These are phyloP conservation scores for Asparagopsis taxiformis DNA, from an alignment of 31 red algal genomes.

Conservation along the genomic window DNA sequence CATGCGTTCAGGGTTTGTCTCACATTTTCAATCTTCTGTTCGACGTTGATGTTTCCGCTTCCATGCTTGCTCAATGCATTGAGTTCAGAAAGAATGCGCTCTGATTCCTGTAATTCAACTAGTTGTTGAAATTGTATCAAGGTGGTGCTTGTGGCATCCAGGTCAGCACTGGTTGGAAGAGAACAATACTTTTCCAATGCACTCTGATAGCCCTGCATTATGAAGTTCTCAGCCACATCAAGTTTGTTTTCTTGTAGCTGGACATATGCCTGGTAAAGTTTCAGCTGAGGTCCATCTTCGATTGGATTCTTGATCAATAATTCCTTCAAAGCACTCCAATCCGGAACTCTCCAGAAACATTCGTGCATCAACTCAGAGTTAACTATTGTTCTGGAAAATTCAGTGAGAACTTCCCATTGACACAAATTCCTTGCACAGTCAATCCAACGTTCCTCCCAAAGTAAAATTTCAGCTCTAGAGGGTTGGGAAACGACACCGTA, in stretches of 20 bases:
- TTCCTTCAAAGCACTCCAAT: slow-evolving; percentile 96
- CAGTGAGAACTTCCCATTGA: slow-evolving; percentile 98
- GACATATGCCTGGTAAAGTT: slow-evolving; percentile 86
- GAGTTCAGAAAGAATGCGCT: slow-evolving; percentile 81
- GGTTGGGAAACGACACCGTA: slow-evolving; percentile 7
- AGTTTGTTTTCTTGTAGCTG: slow-evolving; percentile 97
- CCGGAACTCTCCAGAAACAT: slow-evolving; percentile 93
- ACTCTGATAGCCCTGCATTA: slow-evolving; percentile 55
- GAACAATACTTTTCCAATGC: slow-evolving; percentile 65
- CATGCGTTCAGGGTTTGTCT: slow-evolving; percentile 75
- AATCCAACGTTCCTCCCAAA: slow-evolving; percentile 97
- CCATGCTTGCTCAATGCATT: slow-evolving; percentile 71
- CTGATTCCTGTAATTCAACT: slow-evolving; percentile 97
- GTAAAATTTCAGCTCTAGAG: slow-evolving; percentile 39
- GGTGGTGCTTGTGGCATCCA: slow-evolving; percentile 38
- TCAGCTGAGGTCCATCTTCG: slow-evolving; percentile 81
- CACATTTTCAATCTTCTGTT: slow-evolving; percentile 87
- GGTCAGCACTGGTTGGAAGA: slow-evolving; percentile 67
- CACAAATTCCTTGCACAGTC: slow-evolving; percentile 89
- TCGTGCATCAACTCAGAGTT: slow-evolving; percentile 92
- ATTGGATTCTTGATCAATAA: slow-evolving; percentile 81
- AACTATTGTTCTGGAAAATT: slow-evolving; percentile 84
- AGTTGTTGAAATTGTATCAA: slow-evolving; percentile 91
- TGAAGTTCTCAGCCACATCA: slow-evolving; percentile 59
- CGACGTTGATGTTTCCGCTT: slow-evolving; percentile 65